A percentile compares a stretch with the other conserved stretches of the same genome.
phyloP scores from a whole-genome alignment of 2,329 filamentous ascomycete genomes.

The Penicillium sp. region DNA sequence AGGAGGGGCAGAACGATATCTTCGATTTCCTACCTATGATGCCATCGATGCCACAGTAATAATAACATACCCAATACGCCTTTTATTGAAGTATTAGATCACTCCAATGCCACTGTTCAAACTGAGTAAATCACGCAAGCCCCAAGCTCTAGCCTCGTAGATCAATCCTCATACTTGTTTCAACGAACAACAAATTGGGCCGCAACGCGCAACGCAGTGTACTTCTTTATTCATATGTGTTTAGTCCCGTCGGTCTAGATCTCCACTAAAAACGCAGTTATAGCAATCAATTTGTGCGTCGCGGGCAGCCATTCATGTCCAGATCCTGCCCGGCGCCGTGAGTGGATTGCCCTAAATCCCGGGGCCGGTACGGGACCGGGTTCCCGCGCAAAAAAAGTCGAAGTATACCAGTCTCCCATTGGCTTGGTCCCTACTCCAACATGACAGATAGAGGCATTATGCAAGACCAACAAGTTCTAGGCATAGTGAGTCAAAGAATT shows the following conservation, averaged over 20 bases:
- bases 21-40: constrained; percentile 40
- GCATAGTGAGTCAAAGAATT: constrained; percentile 23
- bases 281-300: constrained; percentile 8
- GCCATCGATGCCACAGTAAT: constrained; percentile 30
- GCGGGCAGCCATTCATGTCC: constrained; percentile 12
- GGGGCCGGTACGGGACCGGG: constrained; percentile 10
- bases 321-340: constrained; percentile 27
- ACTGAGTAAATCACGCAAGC: background rate
- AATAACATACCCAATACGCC: background rate
- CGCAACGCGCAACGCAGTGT: constrained; percentile 14
- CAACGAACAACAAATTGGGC: constrained; percentile 13
- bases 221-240: constrained; percentile 12
- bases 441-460: constrained; percentile 18
- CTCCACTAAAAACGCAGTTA: background rate
- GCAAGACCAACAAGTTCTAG: constrained; percentile 16
- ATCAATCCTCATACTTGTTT: background rate
- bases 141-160: constrained; percentile 3
- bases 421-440: constrained; percentile 14
- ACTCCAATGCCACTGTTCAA: background rate
- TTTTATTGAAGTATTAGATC: background rate
- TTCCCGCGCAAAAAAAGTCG: constrained; percentile 14
- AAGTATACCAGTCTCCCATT: constrained; percentile 21
- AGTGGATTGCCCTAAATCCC: constrained; percentile 12
- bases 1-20: constrained; percentile 39
- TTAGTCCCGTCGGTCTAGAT: background rate